Conservation (phyloP, 1,284 basidiomycete species). For the Pyrrhoderma lamaoense region DNA sequence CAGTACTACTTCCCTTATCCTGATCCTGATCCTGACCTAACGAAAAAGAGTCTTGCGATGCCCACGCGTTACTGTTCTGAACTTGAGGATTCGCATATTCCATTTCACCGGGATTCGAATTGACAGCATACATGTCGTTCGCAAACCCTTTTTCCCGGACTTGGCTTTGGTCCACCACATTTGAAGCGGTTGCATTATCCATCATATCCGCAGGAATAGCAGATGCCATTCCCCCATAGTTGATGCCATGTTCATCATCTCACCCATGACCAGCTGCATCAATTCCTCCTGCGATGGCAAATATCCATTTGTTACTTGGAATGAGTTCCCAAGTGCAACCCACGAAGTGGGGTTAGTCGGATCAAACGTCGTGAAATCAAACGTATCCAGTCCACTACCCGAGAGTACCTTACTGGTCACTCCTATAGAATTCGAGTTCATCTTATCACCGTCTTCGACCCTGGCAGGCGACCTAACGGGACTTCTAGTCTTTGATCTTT, state of each 20-base stretch:
- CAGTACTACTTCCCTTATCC: conserved; percentile 25
- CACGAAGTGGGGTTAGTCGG: conserved; percentile 61
- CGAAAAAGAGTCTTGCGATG: too few relatives aligned
- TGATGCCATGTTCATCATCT: conserved; percentile 24
- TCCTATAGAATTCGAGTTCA: too few relatives aligned
- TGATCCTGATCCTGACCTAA: not conserved
- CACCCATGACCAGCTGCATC: conserved; percentile 57
- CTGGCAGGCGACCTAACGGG: too few relatives aligned
- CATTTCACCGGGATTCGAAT: not conserved
- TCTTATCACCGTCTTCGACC: too few relatives aligned
- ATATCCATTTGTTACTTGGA: conserved; percentile 57
- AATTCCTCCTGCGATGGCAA: conserved; percentile 64
- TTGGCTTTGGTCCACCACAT: not conserved
- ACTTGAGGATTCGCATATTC: not conserved
- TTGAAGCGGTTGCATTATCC: conserved; percentile 7
- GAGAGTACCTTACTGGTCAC: too few relatives aligned
- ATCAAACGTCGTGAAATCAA: conserved; percentile 64
- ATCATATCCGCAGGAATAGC: conserved; percentile 5
- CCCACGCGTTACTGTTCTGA: not conserved
- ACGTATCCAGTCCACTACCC: conserved; percentile 46
- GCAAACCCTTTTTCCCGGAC: not conserved
- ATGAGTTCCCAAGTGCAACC: conserved; percentile 68
- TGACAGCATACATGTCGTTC: not conserved
- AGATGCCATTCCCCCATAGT: conserved; percentile 13
- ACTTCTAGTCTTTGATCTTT: conserved; percentile 21